A percentile compares a stretch with the other conserved stretches of the same genome.
Evolutionary conservation across 2,329 filamentous ascomycete genomes (phyloP).

Genomic region (Aspergillus fijiensis): DNA sequence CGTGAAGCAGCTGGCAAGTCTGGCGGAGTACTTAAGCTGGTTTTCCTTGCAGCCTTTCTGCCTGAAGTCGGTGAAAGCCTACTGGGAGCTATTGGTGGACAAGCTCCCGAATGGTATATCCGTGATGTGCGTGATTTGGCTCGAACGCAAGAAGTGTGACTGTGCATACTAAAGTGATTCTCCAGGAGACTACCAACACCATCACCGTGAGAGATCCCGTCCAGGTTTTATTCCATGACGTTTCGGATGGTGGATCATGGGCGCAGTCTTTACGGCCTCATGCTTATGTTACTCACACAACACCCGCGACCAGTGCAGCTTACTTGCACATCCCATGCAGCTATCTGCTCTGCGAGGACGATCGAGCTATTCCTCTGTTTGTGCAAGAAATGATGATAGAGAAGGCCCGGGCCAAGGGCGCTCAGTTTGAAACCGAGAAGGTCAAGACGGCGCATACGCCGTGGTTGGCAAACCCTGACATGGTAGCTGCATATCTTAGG

Average conservation of each 20-base stretch:
- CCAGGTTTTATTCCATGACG: conserved; percentile 33
- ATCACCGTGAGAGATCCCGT: conserved; percentile 26
- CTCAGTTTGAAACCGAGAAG: conserved; percentile 31
- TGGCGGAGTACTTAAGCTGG: conserved; percentile 36
- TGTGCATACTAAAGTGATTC: no score
- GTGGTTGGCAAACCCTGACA: conserved; percentile 28
- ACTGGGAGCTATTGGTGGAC: conserved; percentile 30
- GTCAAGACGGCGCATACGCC: conserved; percentile 31
- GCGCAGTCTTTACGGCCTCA: conserved; percentile 30
- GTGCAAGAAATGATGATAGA: conserved; percentile 35
- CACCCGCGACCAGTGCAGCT: conserved; percentile 27
- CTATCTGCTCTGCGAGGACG: conserved; percentile 33
- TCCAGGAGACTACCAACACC: conserved; percentile 23
- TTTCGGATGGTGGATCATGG: conserved; percentile 30
- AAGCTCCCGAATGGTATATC: conserved; percentile 30
- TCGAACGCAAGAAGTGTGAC: neutral
- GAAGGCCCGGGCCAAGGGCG: conserved; percentile 26
- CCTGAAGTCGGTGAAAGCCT: conserved; percentile 33
- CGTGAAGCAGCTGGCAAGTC: conserved; percentile 26
- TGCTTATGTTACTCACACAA: conserved; percentile 29
- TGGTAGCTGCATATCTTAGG: conserved; percentile 21
- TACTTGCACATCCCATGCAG: conserved; percentile 27
- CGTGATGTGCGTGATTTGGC: conserved; percentile 25
- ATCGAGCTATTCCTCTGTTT: conserved; percentile 30
- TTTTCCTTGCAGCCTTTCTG: conserved; percentile 37